These are phyloP conservation scores for Fusarium praegraminearum DNA, from an alignment of 2,329 filamentous ascomycete genomes.

Conservation along the genomic window DNA sequence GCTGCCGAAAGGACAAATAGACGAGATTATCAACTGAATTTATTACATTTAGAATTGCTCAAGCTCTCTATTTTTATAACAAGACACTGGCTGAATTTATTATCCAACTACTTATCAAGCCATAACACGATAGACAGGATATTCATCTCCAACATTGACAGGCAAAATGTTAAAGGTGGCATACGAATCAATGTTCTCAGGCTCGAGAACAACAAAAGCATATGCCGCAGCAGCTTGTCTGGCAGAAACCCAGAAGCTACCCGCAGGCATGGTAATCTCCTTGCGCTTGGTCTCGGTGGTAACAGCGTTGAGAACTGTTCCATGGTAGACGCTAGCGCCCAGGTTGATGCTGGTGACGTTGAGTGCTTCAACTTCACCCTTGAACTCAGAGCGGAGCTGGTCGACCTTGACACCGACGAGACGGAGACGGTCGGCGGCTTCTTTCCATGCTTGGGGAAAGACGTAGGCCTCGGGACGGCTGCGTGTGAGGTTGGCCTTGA, in stretches of 20 bases:
- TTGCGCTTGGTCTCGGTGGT: slow-evolving; percentile 32
- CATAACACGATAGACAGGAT: slow-evolving; percentile 47
- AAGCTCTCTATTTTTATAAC: background rate
- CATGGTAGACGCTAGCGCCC: slow-evolving; percentile 40
- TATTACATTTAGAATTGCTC: background rate
- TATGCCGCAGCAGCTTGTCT: slow-evolving; percentile 46
- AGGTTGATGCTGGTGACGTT: slow-evolving; percentile 38
- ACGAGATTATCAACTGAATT: background rate
- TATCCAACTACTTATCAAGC: background rate
- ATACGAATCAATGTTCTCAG: slow-evolving; percentile 47
- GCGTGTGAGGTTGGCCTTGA: slow-evolving; percentile 45
- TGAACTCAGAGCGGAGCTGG: slow-evolving; percentile 35
- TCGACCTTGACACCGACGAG: slow-evolving; percentile 44
- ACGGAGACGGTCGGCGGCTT: slow-evolving; percentile 42
- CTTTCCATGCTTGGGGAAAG: slow-evolving; percentile 44
- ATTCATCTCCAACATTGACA: slow-evolving; percentile 43
- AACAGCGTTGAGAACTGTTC: slow-evolving; percentile 41
- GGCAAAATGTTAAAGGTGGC: slow-evolving; percentile 45
- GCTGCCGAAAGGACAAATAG: too few relatives aligned
- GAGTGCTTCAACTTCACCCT: slow-evolving; percentile 41
- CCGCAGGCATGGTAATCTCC: slow-evolving; percentile 42
- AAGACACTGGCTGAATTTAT: too few relatives aligned
- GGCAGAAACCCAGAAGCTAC: slow-evolving; percentile 46
- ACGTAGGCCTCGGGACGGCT: slow-evolving; percentile 46
- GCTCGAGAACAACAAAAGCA: slow-evolving; percentile 47